A percentile compares a stretch with the other conserved stretches of the same genome.
Conservation (phyloP, 1,284 basidiomycete species). For the Cutaneotrichosporon arboriforme region DNA sequence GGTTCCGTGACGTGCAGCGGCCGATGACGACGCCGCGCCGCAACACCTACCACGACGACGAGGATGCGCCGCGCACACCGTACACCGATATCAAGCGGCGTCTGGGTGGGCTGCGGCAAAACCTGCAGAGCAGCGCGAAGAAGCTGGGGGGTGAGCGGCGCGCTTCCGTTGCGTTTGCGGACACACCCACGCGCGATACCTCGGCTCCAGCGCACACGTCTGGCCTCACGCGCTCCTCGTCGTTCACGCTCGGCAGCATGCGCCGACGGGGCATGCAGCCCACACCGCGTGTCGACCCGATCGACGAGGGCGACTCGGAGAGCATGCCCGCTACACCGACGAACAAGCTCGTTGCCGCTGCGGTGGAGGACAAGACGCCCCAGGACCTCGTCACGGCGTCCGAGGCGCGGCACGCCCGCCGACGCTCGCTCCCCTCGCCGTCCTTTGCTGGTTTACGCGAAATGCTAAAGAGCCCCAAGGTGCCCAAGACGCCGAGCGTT, state of each 20-base stretch:
- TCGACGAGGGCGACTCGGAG: conserved; percentile 13
- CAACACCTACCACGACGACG: conserved; percentile 21
- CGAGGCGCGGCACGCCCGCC: conserved; percentile 11
- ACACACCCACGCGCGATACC: conserved; percentile 21
- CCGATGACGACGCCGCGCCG: conserved; percentile 23
- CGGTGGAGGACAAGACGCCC: conserved; percentile 8
- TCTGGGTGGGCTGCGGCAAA: conserved; percentile 23
- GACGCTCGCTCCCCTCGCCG: conserved; percentile 22
- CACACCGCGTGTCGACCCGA: background rate
- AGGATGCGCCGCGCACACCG: conserved; percentile 21
- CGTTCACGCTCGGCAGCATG: background rate
- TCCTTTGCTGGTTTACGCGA: conserved; percentile 23
- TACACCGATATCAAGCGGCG: conserved; percentile 32
- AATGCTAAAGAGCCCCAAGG: conserved; percentile 17
- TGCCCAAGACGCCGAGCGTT: conserved; percentile 22
- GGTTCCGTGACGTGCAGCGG: background rate
- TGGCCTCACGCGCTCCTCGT: background rate
- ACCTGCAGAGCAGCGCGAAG: background rate
- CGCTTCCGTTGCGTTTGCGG: conserved; percentile 34
- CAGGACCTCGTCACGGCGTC: conserved; percentile 1
- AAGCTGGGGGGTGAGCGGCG: conserved; percentile 11
- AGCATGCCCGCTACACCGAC: conserved; percentile 2
- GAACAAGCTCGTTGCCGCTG: background rate
- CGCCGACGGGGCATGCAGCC: background rate
- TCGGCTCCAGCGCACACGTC: background rate